Base-by-base conservation (phyloP, 768 basidiomycete species). In the Phlebiopsis gigantea region DNA sequence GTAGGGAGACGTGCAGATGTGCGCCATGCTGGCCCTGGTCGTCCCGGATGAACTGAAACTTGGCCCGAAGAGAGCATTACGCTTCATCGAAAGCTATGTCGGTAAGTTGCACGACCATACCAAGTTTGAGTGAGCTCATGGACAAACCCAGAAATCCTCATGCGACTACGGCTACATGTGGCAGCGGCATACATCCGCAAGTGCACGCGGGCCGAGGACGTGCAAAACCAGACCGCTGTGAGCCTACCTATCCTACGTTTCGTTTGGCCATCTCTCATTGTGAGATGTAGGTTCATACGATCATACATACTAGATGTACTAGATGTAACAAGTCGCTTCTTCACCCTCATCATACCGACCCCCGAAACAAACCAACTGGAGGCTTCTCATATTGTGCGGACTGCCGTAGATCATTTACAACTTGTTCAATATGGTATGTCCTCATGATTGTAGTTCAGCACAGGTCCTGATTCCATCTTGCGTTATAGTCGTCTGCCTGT, bases 1-100 rank as follows among this genome's bases (percentile, higher is more conserved):
- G 4, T 52, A 91, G 86, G 90, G 90, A 14, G 85, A 93, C 63
- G 73, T 90, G 1, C 90, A 91, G 64, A 88, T 84, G 77, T 91
- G 89, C 68, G 82, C 88, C 1, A 81, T 88, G 77, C 65, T 93
- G 15, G 75, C 81, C 2, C 64, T 88, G 1, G 71, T 92, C 19
- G 87, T 84, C 6, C 73, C 78, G 0, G 63, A 74, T 44, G 87
- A 90, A 64, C 71, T 93, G 43, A 61, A 65, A 34, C 66, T 89
- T n/a, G 67, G 73, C 0, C 66, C 68, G 21, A 65, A 63, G 46
- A 73, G 84, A 45, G 71, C 72, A 24, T 64, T 73, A 19, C 75
- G 77, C 24, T 86, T 91, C 57, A 65, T 90, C 17, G 85, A 89
- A 58, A 72, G 85, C 0, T 93, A 93, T 64, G 77, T 90, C 14